A percentile compares a stretch with the other conserved stretches of the same genome.
phyloP scores from a whole-genome alignment of 2,329 filamentous ascomycete genomes.

The Calonectria pauciramosa region DNA sequence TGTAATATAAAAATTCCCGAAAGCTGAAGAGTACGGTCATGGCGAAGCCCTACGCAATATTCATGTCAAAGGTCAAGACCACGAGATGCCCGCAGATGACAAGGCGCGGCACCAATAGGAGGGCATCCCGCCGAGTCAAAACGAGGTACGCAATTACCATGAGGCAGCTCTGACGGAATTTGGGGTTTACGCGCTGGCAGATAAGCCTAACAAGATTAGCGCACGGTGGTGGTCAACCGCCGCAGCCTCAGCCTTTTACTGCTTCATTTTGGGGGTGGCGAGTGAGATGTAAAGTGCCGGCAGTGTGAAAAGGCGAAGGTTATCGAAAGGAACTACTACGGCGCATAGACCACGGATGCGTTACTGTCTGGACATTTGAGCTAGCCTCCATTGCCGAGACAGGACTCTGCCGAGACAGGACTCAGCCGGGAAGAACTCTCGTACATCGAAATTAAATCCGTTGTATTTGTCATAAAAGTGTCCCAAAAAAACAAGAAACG shows the following conservation, averaged over 20 bases:
- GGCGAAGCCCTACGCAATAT: neutral
- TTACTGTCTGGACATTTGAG: neutral
- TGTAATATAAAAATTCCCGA: neutral
- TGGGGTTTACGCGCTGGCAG: neutral
- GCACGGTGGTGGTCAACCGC: slow-evolving; percentile 6
- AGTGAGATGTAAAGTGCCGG: neutral
- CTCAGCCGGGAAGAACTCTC: too few relatives aligned
- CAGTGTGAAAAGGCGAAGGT: neutral
- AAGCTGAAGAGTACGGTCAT: neutral
- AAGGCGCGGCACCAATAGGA: neutral
- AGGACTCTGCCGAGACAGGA: too few relatives aligned
- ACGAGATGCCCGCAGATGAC: neutral
- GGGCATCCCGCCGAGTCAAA: neutral
- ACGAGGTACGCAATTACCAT: neutral
- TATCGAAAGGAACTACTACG: neutral
- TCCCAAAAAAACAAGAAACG: too few relatives aligned
- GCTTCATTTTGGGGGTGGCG: slow-evolving; percentile 9
- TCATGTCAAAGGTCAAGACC: neutral
- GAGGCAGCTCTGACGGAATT: neutral
- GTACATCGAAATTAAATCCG: neutral
- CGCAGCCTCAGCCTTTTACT: neutral
- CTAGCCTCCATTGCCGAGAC: too few relatives aligned
- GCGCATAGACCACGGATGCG: neutral
- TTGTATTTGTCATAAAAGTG: too few relatives aligned
- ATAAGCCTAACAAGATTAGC: neutral